These are phyloP conservation scores for Gaertneriomyces sp. DNA, from an alignment of 192 early-diverging fungal genomes.

Conservation along the genomic window DNA sequence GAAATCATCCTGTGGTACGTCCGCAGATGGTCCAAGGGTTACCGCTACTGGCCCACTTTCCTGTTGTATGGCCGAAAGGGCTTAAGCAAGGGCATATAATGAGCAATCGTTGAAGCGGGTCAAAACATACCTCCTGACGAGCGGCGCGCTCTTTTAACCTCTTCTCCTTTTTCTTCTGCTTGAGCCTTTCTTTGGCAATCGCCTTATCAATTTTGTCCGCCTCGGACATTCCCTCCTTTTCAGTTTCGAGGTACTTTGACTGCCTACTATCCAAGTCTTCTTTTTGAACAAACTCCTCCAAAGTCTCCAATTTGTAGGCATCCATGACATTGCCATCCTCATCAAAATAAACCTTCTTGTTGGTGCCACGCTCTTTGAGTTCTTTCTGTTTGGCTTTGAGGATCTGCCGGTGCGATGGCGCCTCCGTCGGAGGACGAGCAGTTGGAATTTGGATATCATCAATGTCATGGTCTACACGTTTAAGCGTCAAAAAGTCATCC, in stretches of 20 bases:
- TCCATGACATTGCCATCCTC: constrained; percentile 82
- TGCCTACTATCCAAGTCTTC: constrained; percentile 64
- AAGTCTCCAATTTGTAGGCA: constrained; percentile 72
- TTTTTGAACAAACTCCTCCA: constrained; percentile 74
- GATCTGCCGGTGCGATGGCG: constrained; percentile 36
- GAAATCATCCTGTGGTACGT: not conserved
- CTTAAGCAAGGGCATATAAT: no score
- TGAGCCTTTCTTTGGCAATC: constrained; percentile 65
- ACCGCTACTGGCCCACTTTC: constrained; percentile 16
- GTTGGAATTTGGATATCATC: constrained; percentile 43
- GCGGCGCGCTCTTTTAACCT: constrained; percentile 31
- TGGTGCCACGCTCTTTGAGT: constrained; percentile 65
- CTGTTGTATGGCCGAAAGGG: constrained; percentile 3
- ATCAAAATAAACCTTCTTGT: constrained; percentile 79
- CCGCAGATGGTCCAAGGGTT: not conserved
- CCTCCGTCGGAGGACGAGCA: constrained; percentile 2
- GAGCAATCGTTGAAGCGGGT: no score
- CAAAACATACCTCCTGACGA: constrained; percentile 29
- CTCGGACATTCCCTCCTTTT: constrained; percentile 62
- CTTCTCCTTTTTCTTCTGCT: constrained; percentile 54
- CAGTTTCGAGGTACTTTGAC: constrained; percentile 68
- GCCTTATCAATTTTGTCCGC: constrained; percentile 79
- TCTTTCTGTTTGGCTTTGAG: constrained; percentile 63
- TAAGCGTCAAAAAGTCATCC: constrained; percentile 80
- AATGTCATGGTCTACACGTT: constrained; percentile 78